phyloP scores from a whole-genome alignment of 495 filamentous ascomycete genomes.

The Durotheca rogersii region DNA sequence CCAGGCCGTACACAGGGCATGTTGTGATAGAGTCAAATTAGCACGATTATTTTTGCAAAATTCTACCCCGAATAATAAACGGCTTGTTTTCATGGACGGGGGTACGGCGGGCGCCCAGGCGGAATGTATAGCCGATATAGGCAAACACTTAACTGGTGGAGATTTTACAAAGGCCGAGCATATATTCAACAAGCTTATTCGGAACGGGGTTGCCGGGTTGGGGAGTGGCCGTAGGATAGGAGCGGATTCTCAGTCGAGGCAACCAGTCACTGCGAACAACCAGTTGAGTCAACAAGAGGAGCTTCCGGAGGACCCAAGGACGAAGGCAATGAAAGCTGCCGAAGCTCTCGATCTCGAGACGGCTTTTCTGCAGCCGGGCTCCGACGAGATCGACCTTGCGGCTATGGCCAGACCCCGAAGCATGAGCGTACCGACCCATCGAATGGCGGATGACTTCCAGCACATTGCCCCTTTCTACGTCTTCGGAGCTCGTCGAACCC shows the following conservation, averaged over 20 bases:
- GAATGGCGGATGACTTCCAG: slow-evolving; percentile 30
- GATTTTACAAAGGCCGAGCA: slow-evolving; percentile 44
- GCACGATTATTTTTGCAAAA: slow-evolving; percentile 47
- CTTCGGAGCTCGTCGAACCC: slow-evolving; percentile 25
- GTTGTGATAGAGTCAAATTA: slow-evolving; percentile 40
- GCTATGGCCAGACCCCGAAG: slow-evolving; percentile 36
- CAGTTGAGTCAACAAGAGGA: slow-evolving; percentile 6
- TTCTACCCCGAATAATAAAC: slow-evolving; percentile 42
- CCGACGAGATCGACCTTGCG: slow-evolving; percentile 41
- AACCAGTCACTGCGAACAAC: not conserved
- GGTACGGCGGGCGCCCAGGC: slow-evolving; percentile 49
- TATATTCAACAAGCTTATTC: slow-evolving; percentile 46
- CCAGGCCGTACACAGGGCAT: slow-evolving; percentile 43
- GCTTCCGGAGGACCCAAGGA: slow-evolving; percentile 39
- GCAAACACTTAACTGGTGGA: slow-evolving; percentile 42
- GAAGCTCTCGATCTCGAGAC: slow-evolving; percentile 52
- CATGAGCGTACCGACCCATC: slow-evolving; percentile 37
- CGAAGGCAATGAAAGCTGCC: slow-evolving; percentile 51
- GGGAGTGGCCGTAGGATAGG: slow-evolving; percentile 8
- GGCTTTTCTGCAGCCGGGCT: slow-evolving; percentile 43
- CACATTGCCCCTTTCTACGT: slow-evolving; percentile 33
- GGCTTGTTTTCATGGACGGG: slow-evolving; percentile 54
- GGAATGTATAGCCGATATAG: slow-evolving; percentile 47
- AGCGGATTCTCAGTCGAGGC: not conserved
- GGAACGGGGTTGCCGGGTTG: slow-evolving; percentile 44